Percentiles rank a stretch among this genome's conserved stretches.
Conservation (phyloP, 2,329 filamentous ascomycete genomes). For the Dothiorella sarmentorum region DNA sequence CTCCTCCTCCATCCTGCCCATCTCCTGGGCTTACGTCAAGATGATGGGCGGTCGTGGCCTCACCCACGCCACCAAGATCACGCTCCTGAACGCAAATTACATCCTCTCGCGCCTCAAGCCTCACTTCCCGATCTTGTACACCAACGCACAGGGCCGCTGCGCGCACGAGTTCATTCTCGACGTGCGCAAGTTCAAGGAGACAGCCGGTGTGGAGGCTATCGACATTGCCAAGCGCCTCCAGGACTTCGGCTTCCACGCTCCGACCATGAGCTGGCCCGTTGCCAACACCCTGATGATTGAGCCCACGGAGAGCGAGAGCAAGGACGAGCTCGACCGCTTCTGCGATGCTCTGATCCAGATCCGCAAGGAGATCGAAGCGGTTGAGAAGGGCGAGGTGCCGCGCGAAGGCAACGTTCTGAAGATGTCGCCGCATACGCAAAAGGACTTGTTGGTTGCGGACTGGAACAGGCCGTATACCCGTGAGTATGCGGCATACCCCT, state of each 20-base stretch:
- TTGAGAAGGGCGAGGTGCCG: constrained; percentile 76
- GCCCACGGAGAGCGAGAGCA: constrained; percentile 89
- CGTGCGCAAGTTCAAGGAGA: constrained; percentile 76
- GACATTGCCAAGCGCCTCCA: constrained; percentile 95
- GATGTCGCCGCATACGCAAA: constrained; percentile 81
- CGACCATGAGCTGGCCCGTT: constrained; percentile 96
- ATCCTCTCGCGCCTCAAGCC: constrained; percentile 81
- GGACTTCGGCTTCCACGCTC: constrained; percentile 96
- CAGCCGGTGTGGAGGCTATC: constrained; percentile 81
- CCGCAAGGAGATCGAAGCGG: constrained; percentile 74
- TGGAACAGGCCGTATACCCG: constrained; percentile 82
- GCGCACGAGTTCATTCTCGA: constrained; percentile 98
- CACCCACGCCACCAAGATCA: constrained; percentile 85
- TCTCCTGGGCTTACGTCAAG: constrained; percentile 92
- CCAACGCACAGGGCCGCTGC: constrained; percentile 80
- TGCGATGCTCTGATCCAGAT: constrained; percentile 86
- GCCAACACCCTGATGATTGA: constrained; percentile 97
- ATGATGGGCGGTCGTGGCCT: constrained; percentile 85
- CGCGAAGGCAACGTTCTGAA: constrained; percentile 80
- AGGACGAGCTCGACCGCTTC: constrained; percentile 90
- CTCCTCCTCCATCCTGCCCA: constrained; percentile 86
- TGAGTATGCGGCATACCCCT: constrained; percentile 81
- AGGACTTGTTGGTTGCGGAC: constrained; percentile 69
- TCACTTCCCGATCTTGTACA: constrained; percentile 91
- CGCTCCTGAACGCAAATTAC: constrained; percentile 96